Base-by-base conservation (phyloP, 768 basidiomycete genomes). In the Mycena sanguinolenta region DNA sequence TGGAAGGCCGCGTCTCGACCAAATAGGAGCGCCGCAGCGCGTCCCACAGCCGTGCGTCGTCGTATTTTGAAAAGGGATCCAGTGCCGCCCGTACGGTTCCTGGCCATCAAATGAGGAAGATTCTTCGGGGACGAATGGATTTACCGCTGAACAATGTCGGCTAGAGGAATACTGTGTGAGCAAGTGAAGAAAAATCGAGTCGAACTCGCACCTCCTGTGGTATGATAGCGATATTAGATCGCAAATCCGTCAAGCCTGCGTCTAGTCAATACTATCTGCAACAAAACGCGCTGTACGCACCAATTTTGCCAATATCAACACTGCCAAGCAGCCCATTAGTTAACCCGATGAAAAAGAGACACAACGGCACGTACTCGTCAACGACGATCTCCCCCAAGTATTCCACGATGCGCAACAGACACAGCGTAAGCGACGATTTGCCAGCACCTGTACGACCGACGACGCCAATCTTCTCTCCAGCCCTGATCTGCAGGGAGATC, bases 161-260 rank as follows among this genome's bases (percentile, higher is more conserved):
- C n/a, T n/a, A n/a, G n/a, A n/a, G n/a, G n/a, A n/a, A n/a, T n/a
- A n/a, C n/a, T n/a, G n/a, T n/a, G n/a, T n/a, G n/a, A n/a, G n/a
- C n/a, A n/a, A n/a, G n/a, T n/a, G n/a, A n/a, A n/a, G n/a, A n/a
- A n/a, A n/a, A n/a, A n/a, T n/a, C n/a, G n/a, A n/a, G n/a, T n/a
- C n/a, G n/a, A n/a, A n/a, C n/a, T n/a, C n/a, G n/a, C n/a, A n/a
- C 84, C 71, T 92, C 91, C 76, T 92, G 91, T 7, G 91, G 91
- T 65, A 92, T 91, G 67, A 92, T 90, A 0, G 89, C 85, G 38
- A 90, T 83, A 65, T 87, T 87, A 9, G 83, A 83, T 13, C 90
- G 86, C 10, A 94, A 81, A 73, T 90, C 89, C 67, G 82, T 85
- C 25, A 95, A 80, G 38, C 70, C 70, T 70, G 10, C 32, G 10